Evolutionary conservation across 78 protist genomes (phyloP).

Genomic region (Guillardia theta): DNA sequence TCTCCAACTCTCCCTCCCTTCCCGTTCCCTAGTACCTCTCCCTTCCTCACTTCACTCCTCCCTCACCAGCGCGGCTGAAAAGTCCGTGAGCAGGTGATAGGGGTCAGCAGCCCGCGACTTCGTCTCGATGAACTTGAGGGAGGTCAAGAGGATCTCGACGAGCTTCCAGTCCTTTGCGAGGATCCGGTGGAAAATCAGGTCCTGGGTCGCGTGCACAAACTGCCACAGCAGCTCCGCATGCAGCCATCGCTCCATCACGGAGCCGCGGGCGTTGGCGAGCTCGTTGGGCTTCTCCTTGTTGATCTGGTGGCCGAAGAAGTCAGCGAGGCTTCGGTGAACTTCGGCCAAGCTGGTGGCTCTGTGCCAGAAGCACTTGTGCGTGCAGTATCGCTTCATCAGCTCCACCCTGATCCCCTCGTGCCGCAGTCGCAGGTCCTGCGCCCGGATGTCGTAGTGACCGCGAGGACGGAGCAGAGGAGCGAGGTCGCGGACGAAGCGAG

Average conservation of each 20-base stretch:
- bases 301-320: background rate
- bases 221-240: background rate
- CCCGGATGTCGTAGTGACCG: background rate
- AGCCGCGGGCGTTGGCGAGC: background rate
- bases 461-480: background rate
- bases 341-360: background rate
- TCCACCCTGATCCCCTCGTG: background rate
- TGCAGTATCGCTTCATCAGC: background rate
- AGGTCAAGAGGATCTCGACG: background rate
- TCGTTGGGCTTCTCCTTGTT: background rate
- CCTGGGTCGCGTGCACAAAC: background rate
- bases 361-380: slow-evolving; percentile 16
- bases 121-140: background rate
- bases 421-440: background rate
- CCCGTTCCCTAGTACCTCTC: no score
- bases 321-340: background rate
- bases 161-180: background rate
- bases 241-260: background rate
- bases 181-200: background rate
- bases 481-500: background rate
- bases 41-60: no score
- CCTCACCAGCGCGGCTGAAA: background rate
- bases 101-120: background rate
- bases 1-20: no score
- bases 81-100: background rate